phyloP scores from a whole-genome alignment of 2,329 filamentous ascomycete species.

The Aureobasidium sp. region DNA sequence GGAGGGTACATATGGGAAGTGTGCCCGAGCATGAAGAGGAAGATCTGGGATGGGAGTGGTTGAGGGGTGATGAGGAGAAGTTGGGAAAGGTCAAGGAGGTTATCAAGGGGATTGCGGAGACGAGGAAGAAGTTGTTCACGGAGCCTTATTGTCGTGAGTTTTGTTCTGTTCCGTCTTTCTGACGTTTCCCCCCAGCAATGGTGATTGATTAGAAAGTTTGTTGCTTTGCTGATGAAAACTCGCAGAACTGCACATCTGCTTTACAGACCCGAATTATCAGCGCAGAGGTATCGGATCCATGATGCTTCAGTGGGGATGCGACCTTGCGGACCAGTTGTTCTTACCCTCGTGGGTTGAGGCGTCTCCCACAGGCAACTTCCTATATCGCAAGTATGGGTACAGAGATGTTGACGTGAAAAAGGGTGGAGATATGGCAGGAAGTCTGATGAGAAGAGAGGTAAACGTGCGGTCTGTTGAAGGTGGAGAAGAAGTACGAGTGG shows the following conservation, averaged over 20 bases:
- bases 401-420: constrained; percentile 16
- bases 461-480: constrained; percentile 17
- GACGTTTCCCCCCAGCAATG: not conserved
- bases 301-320: constrained; percentile 31
- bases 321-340: constrained; percentile 25
- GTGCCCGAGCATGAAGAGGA: constrained; percentile 17
- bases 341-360: constrained; percentile 24
- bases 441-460: constrained; percentile 15
- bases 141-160: constrained; percentile 17
- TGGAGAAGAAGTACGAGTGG: not conserved
- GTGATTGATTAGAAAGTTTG: not conserved
- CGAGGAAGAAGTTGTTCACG: constrained; percentile 10
- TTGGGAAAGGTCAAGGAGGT: not conserved
- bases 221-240: not conserved
- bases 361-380: constrained; percentile 18
- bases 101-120: constrained; percentile 10
- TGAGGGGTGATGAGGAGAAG: constrained; percentile 13
- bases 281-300: constrained; percentile 29
- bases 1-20: constrained; percentile 21
- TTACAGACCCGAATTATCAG: constrained; percentile 29
- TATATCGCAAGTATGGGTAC: constrained; percentile 23
- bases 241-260: constrained; percentile 27
- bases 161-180: no score
- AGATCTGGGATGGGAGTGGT: constrained; percentile 13
- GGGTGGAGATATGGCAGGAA: constrained; percentile 14